Conservation (phyloP, 1,139 yeast genomes). For the Candida sanyaensis region DNA sequence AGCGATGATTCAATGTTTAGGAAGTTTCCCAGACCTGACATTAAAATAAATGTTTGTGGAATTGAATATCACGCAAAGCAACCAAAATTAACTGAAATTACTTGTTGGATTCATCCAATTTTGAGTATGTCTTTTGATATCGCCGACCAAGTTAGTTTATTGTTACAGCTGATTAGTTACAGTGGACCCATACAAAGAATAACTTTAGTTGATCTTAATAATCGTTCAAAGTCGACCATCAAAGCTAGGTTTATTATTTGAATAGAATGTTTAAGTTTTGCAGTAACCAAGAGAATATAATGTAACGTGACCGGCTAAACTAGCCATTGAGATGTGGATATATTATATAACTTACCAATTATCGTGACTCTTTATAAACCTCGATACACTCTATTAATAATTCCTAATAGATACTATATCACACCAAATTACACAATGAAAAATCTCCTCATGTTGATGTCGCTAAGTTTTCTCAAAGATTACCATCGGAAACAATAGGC, state of each 20-base stretch:
- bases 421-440: no score
- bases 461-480: no score
- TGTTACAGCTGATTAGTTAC: slow-evolving; percentile 10
- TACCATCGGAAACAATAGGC: no score
- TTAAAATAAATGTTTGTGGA: slow-evolving; percentile 14
- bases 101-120: slow-evolving; percentile 15
- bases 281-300: background rate
- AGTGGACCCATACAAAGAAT: slow-evolving; percentile 3
- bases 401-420: no score
- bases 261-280: background rate
- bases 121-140: slow-evolving; percentile 15
- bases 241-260: background rate
- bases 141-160: slow-evolving; percentile 9
- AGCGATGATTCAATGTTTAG: slow-evolving; percentile 8
- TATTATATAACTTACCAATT: no score
- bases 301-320: no score
- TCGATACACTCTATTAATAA: no score
- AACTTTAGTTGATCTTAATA: slow-evolving; percentile 12
- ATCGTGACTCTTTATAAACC: no score
- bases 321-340: no score
- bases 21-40: slow-evolving; percentile 6
- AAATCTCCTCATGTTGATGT: no score
- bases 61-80: slow-evolving; percentile 5
- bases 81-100: slow-evolving; percentile 7
- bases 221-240: slow-evolving; percentile 7